Evolutionary conservation across 176 grass and related monocot species (phyloP).

Genomic region (Echinochloa phyllopogon): DNA sequence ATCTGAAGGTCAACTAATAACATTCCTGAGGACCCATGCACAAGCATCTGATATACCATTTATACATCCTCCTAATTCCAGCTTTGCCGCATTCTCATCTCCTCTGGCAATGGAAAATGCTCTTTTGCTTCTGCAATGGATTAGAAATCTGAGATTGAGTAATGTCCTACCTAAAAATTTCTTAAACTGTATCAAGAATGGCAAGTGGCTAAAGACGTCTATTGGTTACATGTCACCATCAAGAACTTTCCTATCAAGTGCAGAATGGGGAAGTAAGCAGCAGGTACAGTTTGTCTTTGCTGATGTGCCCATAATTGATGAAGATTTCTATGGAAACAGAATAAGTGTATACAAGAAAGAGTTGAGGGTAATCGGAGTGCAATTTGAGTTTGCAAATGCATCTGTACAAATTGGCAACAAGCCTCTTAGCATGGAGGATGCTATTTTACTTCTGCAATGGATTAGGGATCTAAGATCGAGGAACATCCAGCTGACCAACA

Average conservation of each 20-base stretch:
- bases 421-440: constrained; percentile 20
- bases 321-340: constrained; percentile 44
- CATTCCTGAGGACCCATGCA: constrained; percentile 36
- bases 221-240: constrained; percentile 27
- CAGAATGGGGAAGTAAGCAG: constrained; percentile 14
- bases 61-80: constrained; percentile 39
- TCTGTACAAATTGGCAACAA: constrained; percentile 12
- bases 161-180: constrained; percentile 16
- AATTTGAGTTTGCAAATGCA: constrained; percentile 39
- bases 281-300: constrained; percentile 31
- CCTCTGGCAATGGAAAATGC: constrained; percentile 35
- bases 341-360: constrained; percentile 38
- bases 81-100: constrained; percentile 7
- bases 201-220: constrained; percentile 52
- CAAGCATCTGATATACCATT: constrained; percentile 35
- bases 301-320: constrained; percentile 45
- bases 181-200: constrained; percentile 35
- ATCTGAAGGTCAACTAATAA: constrained; percentile 27
- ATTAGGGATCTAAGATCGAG: constrained; percentile 21
- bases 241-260: constrained; percentile 39
- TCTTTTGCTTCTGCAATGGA: constrained; percentile 45
- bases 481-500: not conserved
- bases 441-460: constrained; percentile 31
- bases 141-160: not conserved
- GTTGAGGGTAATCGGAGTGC: constrained; percentile 41